Evolutionary conservation across 2,329 filamentous ascomycete genomes (phyloP).

Genomic region (Xylariales sp.): DNA sequence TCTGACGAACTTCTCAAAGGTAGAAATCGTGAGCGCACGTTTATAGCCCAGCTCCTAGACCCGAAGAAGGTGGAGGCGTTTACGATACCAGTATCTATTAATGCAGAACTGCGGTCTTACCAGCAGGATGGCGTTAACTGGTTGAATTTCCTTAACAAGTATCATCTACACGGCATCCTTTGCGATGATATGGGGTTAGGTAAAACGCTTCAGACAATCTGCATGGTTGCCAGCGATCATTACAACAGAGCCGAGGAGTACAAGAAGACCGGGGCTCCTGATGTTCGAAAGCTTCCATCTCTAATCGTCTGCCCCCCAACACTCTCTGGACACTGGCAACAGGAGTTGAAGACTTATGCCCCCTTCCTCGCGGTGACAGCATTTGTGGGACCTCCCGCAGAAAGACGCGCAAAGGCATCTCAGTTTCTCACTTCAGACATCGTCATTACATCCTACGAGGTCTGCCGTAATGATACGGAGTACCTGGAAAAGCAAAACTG

Average conservation of each 20-base stretch:
- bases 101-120: slow-evolving; percentile 92
- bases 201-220: slow-evolving; percentile 95
- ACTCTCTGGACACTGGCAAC: slow-evolving; percentile 96
- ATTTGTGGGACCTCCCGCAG: slow-evolving; percentile 83
- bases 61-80: slow-evolving; percentile 96
- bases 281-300: slow-evolving; percentile 77
- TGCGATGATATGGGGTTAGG: slow-evolving; percentile 99
- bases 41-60: slow-evolving; percentile 93
- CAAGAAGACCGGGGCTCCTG: slow-evolving; percentile 72
- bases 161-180: slow-evolving; percentile 95
- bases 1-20: slow-evolving; percentile 85
- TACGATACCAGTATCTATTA: slow-evolving; percentile 91
- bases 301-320: slow-evolving; percentile 96
- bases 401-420: slow-evolving; percentile 68
- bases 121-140: slow-evolving; percentile 99
- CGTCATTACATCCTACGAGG: slow-evolving; percentile 96
- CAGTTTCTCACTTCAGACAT: slow-evolving; percentile 77
- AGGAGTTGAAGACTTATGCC: slow-evolving; percentile 93
- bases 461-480: slow-evolving; percentile 93
- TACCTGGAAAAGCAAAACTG: slow-evolving; percentile 77
- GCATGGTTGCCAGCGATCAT: slow-evolving; percentile 96
- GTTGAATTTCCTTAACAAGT: slow-evolving; percentile 96
- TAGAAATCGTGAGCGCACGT: slow-evolving; percentile 89
- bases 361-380: slow-evolving; percentile 87
- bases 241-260: slow-evolving; percentile 90